Conservation (phyloP, 768 basidiomycete species). For the Royoungia palumana region DNA sequence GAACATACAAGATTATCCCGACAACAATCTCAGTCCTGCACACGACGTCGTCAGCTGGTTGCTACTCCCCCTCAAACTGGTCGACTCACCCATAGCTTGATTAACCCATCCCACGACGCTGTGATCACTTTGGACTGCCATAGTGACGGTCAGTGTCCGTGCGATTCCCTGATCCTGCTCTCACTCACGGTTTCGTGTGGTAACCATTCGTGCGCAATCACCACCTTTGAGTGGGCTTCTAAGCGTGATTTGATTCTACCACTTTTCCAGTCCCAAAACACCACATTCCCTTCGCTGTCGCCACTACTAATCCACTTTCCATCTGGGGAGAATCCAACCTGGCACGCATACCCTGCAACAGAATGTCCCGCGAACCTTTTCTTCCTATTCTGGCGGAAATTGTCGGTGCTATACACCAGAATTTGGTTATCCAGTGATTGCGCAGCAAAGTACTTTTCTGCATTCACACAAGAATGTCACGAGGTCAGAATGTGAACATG, state of each 20-base stretch:
- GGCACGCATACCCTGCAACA: constrained; percentile 95
- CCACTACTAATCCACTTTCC: constrained; percentile 98
- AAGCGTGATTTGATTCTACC: constrained; percentile 89
- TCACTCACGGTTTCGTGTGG: constrained; percentile 90
- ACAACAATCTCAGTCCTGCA: constrained; percentile 30
- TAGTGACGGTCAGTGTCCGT: constrained; percentile 12
- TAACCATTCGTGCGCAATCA: constrained; percentile 96
- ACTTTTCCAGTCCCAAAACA: constrained; percentile 99
- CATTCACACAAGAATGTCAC: constrained; percentile 2
- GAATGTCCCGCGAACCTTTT: constrained; percentile 98
- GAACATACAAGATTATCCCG: constrained; percentile 7
- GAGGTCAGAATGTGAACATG: constrained; percentile 15
- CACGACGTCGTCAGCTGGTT: constrained; percentile 4
- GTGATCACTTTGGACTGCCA: constrained; percentile 92
- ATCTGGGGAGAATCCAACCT: constrained; percentile 96
- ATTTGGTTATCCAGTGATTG: constrained; percentile 99
- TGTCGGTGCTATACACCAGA: constrained; percentile 94
- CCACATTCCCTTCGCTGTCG: constrained; percentile 90
- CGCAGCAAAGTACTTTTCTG: constrained; percentile 95
- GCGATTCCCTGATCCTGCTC: background rate
- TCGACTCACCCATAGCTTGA: constrained; percentile 91
- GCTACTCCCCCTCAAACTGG: background rate
- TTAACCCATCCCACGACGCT: constrained; percentile 95
- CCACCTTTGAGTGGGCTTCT: constrained; percentile 91
- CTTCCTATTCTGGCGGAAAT: constrained; percentile 97